phyloP scores from a whole-genome alignment of 2,329 filamentous ascomycete species.

The Phialocephala sp. region DNA sequence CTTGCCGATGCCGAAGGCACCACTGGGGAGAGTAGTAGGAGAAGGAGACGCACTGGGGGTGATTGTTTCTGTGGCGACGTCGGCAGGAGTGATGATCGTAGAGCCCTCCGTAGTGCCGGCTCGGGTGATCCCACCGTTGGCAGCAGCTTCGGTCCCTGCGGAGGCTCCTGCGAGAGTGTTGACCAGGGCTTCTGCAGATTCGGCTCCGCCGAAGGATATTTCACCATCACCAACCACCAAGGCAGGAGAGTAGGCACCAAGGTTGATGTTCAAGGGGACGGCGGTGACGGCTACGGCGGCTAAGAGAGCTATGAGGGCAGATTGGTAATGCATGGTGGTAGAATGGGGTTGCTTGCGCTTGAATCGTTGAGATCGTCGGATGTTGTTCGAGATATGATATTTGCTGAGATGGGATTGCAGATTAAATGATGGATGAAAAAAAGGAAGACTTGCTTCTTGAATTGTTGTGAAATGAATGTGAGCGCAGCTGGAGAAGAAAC shows the following conservation, averaged over 20 bases:
- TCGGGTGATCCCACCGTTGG: constrained; percentile 9
- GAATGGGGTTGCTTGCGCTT: constrained; percentile 7
- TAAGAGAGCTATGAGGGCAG: constrained; percentile 26
- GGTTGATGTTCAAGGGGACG: constrained; percentile 56
- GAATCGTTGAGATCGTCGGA: constrained; percentile 11
- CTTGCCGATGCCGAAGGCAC: constrained; percentile 26
- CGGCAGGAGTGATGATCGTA: constrained; percentile 12
- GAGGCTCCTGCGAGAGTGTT: constrained; percentile 50
- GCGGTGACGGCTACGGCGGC: constrained; percentile 42
- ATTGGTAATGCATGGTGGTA: constrained; percentile 32
- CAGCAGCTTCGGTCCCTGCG: constrained; percentile 29
- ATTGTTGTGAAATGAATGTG: constrained; percentile 35
- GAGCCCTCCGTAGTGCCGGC: constrained; percentile 11
- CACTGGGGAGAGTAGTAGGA: constrained; percentile 17
- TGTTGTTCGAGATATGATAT: not conserved
- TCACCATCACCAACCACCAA: constrained; percentile 59
- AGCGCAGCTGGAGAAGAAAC: constrained; percentile 36
- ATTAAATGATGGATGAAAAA: constrained; percentile 19
- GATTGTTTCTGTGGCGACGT: constrained; percentile 12
- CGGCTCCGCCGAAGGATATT: constrained; percentile 52
- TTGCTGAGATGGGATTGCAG: constrained; percentile 21
- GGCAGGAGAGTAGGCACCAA: constrained; percentile 56
- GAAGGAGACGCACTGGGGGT: constrained; percentile 16
- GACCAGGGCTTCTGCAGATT: constrained; percentile 48
- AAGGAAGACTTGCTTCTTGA: constrained; percentile 35